Percentiles rank a stretch among this genome's conserved stretches.
These are phyloP conservation scores for Usnea hakonensis DNA, from an alignment of 495 filamentous ascomycete genomes.

Conservation along the genomic window DNA sequence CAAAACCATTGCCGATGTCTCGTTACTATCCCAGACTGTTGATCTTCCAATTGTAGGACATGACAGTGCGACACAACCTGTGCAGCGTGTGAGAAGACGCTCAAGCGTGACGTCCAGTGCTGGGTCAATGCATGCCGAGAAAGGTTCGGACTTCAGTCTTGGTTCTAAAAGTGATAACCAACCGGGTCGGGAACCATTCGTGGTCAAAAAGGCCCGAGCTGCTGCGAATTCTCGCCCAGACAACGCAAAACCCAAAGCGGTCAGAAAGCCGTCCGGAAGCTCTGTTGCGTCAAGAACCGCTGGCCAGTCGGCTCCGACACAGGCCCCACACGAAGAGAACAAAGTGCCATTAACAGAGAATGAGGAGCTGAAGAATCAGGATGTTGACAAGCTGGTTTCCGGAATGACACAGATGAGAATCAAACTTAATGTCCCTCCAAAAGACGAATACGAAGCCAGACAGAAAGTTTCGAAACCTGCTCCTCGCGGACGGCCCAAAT, in stretches of 20 bases:
- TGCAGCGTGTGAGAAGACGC: conserved; percentile 28
- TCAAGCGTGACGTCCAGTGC: conserved; percentile 36
- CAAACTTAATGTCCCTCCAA: conserved; percentile 64
- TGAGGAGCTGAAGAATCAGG: conserved; percentile 31
- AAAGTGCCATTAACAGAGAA: conserved; percentile 5
- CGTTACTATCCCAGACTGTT: conserved; percentile 12
- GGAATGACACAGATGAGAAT: conserved; percentile 61
- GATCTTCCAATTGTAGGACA: conserved; percentile 1
- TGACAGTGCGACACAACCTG: conserved; percentile 25
- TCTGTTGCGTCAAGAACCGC: neutral
- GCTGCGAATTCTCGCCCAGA: conserved; percentile 35
- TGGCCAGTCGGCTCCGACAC: neutral
- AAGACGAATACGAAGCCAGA: conserved; percentile 59
- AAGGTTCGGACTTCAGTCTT: conserved; percentile 27
- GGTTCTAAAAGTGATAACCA: conserved; percentile 34
- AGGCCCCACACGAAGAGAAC: conserved; percentile 15
- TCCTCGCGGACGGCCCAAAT: conserved; percentile 27
- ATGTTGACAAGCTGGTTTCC: conserved; percentile 57
- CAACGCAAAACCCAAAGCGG: conserved; percentile 39
- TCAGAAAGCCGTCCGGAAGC: conserved; percentile 30
- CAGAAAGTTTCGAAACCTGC: conserved; percentile 35
- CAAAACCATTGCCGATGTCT: conserved; percentile 54
- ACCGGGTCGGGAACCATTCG: conserved; percentile 24
- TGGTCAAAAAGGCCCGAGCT: conserved; percentile 41
- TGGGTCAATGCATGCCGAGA: conserved; percentile 24